These are phyloP conservation scores for Naganishia liquefaciens DNA, from an alignment of 1,284 basidiomycete species.

Conservation along the genomic window DNA sequence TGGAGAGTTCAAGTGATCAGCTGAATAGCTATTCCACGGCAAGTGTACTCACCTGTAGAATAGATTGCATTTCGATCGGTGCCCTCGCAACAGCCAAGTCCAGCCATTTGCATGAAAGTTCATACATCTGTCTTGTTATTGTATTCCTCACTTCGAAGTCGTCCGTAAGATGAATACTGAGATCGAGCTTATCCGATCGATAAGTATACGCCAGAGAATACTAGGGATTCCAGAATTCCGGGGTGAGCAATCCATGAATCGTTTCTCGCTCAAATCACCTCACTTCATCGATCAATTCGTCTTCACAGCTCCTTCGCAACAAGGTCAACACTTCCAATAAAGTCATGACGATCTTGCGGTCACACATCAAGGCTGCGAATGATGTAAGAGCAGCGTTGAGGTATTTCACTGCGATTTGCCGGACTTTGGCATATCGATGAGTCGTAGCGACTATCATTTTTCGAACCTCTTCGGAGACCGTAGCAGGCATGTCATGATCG, in stretches of 20 bases:
- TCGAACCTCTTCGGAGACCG: constrained; percentile 73
- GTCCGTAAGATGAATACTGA: constrained; percentile 81
- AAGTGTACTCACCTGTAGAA: constrained; percentile 66
- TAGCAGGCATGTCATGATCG: constrained; percentile 74
- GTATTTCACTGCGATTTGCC: constrained; percentile 79
- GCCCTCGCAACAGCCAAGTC: constrained; percentile 79
- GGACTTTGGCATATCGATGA: constrained; percentile 76
- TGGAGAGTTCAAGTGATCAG: constrained; percentile 44
- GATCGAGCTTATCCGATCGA: constrained; percentile 70
- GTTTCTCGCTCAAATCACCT: constrained; percentile 36
- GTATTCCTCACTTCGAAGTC: constrained; percentile 83
- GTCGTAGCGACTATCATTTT: constrained; percentile 76
- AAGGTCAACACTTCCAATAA: constrained; percentile 91
- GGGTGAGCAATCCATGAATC: constrained; percentile 18
- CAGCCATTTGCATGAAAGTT: constrained; percentile 78
- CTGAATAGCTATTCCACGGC: constrained; percentile 23
- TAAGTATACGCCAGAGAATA: constrained; percentile 86
- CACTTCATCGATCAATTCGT: constrained; percentile 89
- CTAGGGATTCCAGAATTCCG: constrained; percentile 53
- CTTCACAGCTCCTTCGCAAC: constrained; percentile 82
- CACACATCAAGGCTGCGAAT: constrained; percentile 92
- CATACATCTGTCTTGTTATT: constrained; percentile 72
- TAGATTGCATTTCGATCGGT: constrained; percentile 88
- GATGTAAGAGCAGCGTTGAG: constrained; percentile 83
- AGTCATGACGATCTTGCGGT: constrained; percentile 79